Conservation (phyloP, 768 basidiomycete genomes). For the Lyophyllum atratum region DNA sequence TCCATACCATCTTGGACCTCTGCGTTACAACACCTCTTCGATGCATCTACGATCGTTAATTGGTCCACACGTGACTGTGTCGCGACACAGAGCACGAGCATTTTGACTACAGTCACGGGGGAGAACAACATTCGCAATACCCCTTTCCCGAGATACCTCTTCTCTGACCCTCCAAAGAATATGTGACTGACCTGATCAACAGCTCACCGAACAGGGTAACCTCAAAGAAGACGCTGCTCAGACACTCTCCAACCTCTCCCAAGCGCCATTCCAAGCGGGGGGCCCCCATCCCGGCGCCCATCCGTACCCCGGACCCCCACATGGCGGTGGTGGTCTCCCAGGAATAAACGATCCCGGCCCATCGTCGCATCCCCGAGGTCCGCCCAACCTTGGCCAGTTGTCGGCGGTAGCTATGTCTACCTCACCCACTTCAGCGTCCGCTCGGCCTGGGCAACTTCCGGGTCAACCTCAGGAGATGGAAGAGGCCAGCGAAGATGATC, state of each 20-base stretch:
- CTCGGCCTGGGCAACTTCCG: constrained; percentile 14
- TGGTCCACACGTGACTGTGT: constrained; percentile 36
- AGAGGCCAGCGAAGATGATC: constrained; percentile 29
- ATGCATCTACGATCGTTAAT: constrained; percentile 24
- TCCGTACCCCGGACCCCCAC: constrained; percentile 38
- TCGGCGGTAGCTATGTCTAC: constrained; percentile 55
- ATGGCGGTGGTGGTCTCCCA: constrained; percentile 40
- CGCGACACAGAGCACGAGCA: constrained; percentile 41
- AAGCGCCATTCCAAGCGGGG: constrained; percentile 34
- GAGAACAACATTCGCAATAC: constrained; percentile 8
- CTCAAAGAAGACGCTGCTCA: constrained; percentile 66
- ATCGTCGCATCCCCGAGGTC: constrained; percentile 72
- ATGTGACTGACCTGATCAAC: constrained; percentile 2
- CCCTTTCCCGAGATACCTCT: background rate
- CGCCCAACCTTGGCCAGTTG: constrained; percentile 63
- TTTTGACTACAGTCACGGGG: constrained; percentile 39
- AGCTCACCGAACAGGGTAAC: constrained; percentile 50
- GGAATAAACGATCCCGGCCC: constrained; percentile 68
- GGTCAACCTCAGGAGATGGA: constrained; percentile 22
- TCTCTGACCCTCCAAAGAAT: background rate
- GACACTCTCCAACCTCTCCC: constrained; percentile 54
- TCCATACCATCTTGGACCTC: background rate
- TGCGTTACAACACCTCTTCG: constrained; percentile 9
- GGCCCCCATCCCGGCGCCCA: constrained; percentile 33
- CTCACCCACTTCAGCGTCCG: constrained; percentile 23